Base-by-base conservation (phyloP, 1,139 yeast species). In the Yarrowia galli region DNA sequence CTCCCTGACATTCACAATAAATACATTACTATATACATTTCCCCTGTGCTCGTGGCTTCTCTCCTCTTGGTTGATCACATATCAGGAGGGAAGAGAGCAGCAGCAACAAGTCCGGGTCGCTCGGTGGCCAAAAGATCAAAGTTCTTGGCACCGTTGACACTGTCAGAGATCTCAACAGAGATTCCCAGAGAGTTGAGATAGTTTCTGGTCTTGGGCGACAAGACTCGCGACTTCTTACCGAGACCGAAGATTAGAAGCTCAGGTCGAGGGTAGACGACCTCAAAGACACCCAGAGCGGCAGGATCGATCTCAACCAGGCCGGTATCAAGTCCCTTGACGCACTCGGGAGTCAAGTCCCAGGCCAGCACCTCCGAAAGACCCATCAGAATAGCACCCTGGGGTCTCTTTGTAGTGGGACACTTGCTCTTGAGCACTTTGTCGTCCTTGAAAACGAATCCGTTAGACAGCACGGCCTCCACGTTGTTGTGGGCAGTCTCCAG, bases 111-210 rank as follows among this genome's bases (percentile, higher is more conserved):
- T 38, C 83, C 81, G 0, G 96, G 92, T 71, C 97, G 81, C 74
- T 91, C 97, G 0, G 95, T 89, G 4, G 96, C 92, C 69, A 91
- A 78, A 65, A 91, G 78, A 73, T 91, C 96, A 78, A 85, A 91
- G 70, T 85, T 87, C 70, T 85, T 85, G 6, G 91, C 95, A 0
- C 92, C 91, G 72, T 86, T 86, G 71, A 78, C 75, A 1, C 91
- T 87, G 73, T 87, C 89, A 45, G 91, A 85, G 2, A 88, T 80
- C 72, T 91, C 96, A 28, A 88, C 77, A 74, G 87, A 89, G 38
- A 89, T 85, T 0, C 96, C 97, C 68, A 88, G 78, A 1, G 80
- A 76, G 20, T 84, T 81, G 67, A 91, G 81, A 70, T 77, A 79
- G 64, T 79, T 77, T 66, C 85, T 79, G 67, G 89, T 88, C 16